Percentiles rank a stretch among this genome's conserved stretches.
phyloP scores from a whole-genome alignment of 345 rosid species.

The Clarkia xantiana region DNA sequence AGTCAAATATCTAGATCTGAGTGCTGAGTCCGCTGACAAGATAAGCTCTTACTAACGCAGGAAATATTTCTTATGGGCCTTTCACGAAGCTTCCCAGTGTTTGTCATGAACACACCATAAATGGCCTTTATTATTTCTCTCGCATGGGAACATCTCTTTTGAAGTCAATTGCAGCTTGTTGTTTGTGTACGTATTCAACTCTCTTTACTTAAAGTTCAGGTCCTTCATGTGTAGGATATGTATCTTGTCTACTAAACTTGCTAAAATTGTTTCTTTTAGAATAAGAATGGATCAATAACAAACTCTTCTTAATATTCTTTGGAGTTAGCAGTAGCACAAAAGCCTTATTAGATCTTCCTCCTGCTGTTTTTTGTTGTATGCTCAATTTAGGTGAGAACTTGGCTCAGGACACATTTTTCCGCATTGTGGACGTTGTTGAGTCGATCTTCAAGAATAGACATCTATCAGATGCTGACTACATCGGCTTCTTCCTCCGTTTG shows the following conservation, averaged over 20 bases:
- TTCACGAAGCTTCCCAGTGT: constrained; percentile 50
- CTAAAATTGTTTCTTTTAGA: too few species aligned
- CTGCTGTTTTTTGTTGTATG: not conserved
- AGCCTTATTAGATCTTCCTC: not conserved
- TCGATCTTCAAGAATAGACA: constrained; percentile 48
- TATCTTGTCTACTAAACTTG: too few species aligned
- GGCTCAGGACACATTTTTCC: constrained; percentile 38
- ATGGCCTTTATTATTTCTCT: constrained; percentile 56
- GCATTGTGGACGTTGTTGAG: constrained; percentile 49
- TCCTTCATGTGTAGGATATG: too few species aligned
- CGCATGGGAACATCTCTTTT: constrained; percentile 31
- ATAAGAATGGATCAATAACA: too few species aligned
- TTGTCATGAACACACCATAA: constrained; percentile 50
- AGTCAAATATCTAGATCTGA: too few species aligned
- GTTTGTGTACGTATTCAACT: constrained; percentile 38
- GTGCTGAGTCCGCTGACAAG: not conserved
- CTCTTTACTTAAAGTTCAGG: not conserved
- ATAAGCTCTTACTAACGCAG: constrained; percentile 17
- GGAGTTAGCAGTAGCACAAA: too few species aligned
- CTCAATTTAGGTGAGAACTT: constrained; percentile 45
- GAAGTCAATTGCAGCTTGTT: constrained; percentile 51
- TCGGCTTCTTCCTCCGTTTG: constrained; percentile 55
- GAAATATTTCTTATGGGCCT: constrained; percentile 46
- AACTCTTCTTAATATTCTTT: not conserved
- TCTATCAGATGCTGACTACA: constrained; percentile 44